Percentiles rank a stretch among this genome's conserved stretches.
Evolutionary conservation across 139 green algal genomes (phyloP).

Genomic region (Spirogloea muscicola): DNA sequence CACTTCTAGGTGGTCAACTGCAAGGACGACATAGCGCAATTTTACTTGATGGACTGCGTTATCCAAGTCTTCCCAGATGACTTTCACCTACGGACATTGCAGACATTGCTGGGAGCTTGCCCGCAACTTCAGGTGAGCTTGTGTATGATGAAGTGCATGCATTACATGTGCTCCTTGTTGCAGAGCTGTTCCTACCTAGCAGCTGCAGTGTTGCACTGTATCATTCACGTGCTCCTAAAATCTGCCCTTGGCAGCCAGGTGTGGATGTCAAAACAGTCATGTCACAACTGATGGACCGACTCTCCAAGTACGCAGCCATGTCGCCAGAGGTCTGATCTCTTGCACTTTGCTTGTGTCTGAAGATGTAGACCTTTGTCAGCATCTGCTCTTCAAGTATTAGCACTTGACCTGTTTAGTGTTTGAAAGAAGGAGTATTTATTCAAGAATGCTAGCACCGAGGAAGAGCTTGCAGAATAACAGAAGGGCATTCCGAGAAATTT

Average conservation of each 20-base stretch:
- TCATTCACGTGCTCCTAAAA: neutral
- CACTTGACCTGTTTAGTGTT: no score
- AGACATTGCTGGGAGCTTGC: constrained; percentile 74
- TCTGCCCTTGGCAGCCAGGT: constrained; percentile 45
- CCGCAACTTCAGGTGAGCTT: constrained; percentile 79
- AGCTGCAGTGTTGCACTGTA: neutral
- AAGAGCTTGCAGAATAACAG: no score
- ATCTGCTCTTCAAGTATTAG: no score
- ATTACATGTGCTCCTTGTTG: neutral
- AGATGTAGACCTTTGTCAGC: no score
- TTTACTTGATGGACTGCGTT: constrained; percentile 96
- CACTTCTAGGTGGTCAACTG: constrained; percentile 85
- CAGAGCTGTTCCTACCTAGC: neutral
- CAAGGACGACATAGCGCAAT: constrained; percentile 95
- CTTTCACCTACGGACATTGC: constrained; percentile 90
- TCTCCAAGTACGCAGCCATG: constrained; percentile 14
- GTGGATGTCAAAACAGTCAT: constrained; percentile 51
- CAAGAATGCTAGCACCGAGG: no score
- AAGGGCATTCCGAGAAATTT: no score
- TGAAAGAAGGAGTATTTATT: no score
- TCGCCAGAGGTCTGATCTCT: constrained; percentile 11
- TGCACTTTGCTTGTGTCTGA: no score
- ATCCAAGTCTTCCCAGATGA: constrained; percentile 86
- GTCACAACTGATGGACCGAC: constrained; percentile 22
- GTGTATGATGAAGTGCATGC: constrained; percentile 18